These are phyloP conservation scores for Aspergillus transmontanensis DNA, from an alignment of 2,329 filamentous ascomycete genomes.

Conservation along the genomic window DNA sequence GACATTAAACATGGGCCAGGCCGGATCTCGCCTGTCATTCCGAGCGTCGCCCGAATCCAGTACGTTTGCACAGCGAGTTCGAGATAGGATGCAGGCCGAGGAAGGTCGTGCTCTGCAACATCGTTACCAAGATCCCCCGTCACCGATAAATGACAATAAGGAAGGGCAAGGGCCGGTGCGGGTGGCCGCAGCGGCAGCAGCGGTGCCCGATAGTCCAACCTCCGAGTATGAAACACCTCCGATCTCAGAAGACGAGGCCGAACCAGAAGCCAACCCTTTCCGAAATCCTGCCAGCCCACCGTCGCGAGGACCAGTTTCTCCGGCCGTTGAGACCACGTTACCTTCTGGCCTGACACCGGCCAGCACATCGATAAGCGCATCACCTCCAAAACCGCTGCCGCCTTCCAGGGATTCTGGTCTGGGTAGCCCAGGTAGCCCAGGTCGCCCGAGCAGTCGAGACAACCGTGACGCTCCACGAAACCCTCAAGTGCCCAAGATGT, in stretches of 20 bases:
- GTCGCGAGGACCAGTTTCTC: conserved; percentile 20
- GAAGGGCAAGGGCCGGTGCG: conserved; percentile 13
- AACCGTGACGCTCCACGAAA: conserved; percentile 21
- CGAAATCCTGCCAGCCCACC: conserved; percentile 29
- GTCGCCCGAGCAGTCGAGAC: conserved; percentile 20
- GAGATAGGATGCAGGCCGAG: conserved; percentile 56
- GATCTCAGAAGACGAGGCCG: conserved; percentile 27
- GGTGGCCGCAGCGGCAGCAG: not conserved
- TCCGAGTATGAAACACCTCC: conserved; percentile 33
- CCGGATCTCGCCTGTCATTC: conserved; percentile 43
- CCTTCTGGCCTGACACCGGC: conserved; percentile 28
- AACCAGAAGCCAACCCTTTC: conserved; percentile 30
- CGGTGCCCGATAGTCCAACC: conserved; percentile 25
- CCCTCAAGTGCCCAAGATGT: conserved; percentile 34
- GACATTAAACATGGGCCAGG: conserved; percentile 30
- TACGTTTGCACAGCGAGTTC: conserved; percentile 51
- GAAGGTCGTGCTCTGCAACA: conserved; percentile 55
- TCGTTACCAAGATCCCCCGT: conserved; percentile 36
- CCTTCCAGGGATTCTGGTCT: conserved; percentile 13
- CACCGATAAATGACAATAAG: conserved; percentile 30
- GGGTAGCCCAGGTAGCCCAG: conserved; percentile 12
- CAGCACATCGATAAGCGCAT: conserved; percentile 19
- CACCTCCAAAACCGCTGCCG: conserved; percentile 19
- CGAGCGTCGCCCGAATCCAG: conserved; percentile 42
- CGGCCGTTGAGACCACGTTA: conserved; percentile 28